These are phyloP conservation scores for Ricinus communis DNA, from an alignment of 345 rosid species.

Conservation along the genomic window DNA sequence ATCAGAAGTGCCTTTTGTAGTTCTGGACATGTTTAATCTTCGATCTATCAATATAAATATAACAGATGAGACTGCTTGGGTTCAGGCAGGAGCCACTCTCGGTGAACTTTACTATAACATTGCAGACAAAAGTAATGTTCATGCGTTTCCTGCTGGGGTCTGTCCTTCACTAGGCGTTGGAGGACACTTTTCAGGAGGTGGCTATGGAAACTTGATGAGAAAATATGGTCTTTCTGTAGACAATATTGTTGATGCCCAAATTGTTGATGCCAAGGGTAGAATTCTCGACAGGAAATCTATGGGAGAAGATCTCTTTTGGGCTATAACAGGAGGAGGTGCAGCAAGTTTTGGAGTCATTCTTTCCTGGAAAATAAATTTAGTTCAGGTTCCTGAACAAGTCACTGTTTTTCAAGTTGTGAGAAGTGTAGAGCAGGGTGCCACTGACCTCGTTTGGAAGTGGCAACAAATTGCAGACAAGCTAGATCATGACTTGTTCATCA, in stretches of 20 bases:
- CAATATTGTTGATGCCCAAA: conserved; percentile 49
- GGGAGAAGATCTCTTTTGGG: conserved; percentile 80
- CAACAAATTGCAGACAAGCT: conserved; percentile 45
- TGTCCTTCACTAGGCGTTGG: conserved; percentile 60
- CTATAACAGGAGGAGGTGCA: conserved; percentile 63
- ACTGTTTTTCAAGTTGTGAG: conserved; percentile 41
- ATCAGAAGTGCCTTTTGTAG: conserved; percentile 42
- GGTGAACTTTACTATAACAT: conserved; percentile 58
- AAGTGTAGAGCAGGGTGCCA: conserved; percentile 32
- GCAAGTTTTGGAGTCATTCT: conserved; percentile 64
- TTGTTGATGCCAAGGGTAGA: conserved; percentile 44
- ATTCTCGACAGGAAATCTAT: conserved; percentile 43
- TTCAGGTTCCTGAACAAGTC: conserved; percentile 42
- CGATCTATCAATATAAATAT: conserved; percentile 38
- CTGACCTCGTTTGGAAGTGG: conserved; percentile 45
- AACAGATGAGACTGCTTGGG: conserved; percentile 41
- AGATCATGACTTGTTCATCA: conserved; percentile 43
- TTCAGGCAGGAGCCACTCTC: conserved; percentile 57
- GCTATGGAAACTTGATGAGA: conserved; percentile 56
- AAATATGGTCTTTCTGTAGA: conserved; percentile 59
- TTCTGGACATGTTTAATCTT: conserved; percentile 57
- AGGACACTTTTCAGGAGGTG: conserved; percentile 61
- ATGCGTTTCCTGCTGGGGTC: conserved; percentile 60
- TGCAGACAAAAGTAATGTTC: conserved; percentile 39
- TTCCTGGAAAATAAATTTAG: conserved; percentile 43